Base-by-base conservation (phyloP, 805 yeast species). In the Candida railenensis region DNA sequence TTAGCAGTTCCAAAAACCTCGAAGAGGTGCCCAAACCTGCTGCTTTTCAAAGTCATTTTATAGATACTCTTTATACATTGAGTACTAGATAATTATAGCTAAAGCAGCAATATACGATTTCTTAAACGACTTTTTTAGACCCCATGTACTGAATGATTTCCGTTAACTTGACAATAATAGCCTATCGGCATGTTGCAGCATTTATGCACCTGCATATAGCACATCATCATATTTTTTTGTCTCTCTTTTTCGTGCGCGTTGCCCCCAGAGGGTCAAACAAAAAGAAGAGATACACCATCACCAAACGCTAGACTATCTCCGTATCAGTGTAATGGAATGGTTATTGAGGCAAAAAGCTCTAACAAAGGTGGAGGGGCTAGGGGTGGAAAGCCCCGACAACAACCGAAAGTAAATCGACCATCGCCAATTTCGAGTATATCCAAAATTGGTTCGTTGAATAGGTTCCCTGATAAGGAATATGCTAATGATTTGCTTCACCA, bases 401-500 rank as follows among this genome's bases (percentile, higher is more conserved):
- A 36, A 18, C 16, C 30, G 40, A 30, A 28, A 22, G 34, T 19
- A 22, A 20, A 45, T 14, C 55, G 58, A 37, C 66, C 71, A 1
- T 63, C 76, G 11, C 76, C 76, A 2, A 66, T 65, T 3, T 49
- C 71, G 3, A 59, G 58, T 28, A 68, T 73, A 3, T 51, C 57
- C 21, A 65, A 64, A 36, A 71, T 73, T 5, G 76, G 72, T 1
- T 62, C 73, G 1, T 55, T 73, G 14, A 70, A 66, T 40, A 50
- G 64, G 37, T 69, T 56, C 44, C 52, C 64, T 2, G 75, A 73
- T 52, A 58, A 59, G 40, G 75, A 69, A 15, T 54, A 64, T 42
- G 76, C 78, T 3, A 57, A 56, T 28, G 77, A 79, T 15, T 52
- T 87, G 36, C 71, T 90, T 3, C 87, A 85, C 51, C 81, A 84